Evolutionary conservation across 1,139 yeast genomes (phyloP).

Genomic region (Taphrina flavorubra): DNA sequence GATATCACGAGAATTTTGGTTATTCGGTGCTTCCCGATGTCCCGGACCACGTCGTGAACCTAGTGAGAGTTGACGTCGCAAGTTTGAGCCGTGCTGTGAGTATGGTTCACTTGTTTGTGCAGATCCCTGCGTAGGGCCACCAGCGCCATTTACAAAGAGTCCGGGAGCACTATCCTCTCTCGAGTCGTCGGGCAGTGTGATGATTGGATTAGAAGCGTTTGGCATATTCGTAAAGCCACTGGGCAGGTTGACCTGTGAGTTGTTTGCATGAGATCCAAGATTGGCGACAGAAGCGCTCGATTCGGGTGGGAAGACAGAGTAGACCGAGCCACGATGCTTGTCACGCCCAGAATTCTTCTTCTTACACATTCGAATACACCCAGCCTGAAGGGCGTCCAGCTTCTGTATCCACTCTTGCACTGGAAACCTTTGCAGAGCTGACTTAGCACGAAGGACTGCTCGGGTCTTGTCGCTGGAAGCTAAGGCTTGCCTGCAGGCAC

Average conservation of each 20-base stretch:
- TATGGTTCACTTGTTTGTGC: slow-evolving; percentile 9
- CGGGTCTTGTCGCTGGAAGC: slow-evolving; percentile 40
- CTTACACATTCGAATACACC: slow-evolving; percentile 41
- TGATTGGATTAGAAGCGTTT: slow-evolving; percentile 35
- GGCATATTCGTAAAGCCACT: slow-evolving; percentile 40
- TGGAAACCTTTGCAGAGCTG: slow-evolving; percentile 43
- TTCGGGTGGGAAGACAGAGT: slow-evolving; percentile 38
- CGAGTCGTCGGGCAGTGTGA: slow-evolving; percentile 25
- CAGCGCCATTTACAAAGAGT: neutral
- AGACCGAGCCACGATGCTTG: slow-evolving; percentile 40
- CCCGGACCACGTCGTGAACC: slow-evolving; percentile 44
- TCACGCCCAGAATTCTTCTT: slow-evolving; percentile 36
- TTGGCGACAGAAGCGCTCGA: slow-evolving; percentile 37
- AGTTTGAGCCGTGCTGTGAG: slow-evolving; percentile 20
- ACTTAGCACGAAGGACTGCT: slow-evolving; percentile 40
- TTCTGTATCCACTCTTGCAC: slow-evolving; percentile 42
- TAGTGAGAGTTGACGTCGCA: slow-evolving; percentile 40
- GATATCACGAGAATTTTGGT: slow-evolving; percentile 21
- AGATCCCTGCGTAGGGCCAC: slow-evolving; percentile 3
- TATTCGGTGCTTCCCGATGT: slow-evolving; percentile 24
- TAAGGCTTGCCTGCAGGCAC: slow-evolving; percentile 42
- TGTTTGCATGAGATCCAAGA: slow-evolving; percentile 34
- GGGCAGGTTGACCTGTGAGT: slow-evolving; percentile 32
- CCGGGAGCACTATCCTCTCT: slow-evolving; percentile 17
- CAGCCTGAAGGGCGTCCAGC: slow-evolving; percentile 38